These are phyloP conservation scores for Torulaspora pretoriensis DNA, from an alignment of 1,139 yeast genomes.

Conservation along the genomic window DNA sequence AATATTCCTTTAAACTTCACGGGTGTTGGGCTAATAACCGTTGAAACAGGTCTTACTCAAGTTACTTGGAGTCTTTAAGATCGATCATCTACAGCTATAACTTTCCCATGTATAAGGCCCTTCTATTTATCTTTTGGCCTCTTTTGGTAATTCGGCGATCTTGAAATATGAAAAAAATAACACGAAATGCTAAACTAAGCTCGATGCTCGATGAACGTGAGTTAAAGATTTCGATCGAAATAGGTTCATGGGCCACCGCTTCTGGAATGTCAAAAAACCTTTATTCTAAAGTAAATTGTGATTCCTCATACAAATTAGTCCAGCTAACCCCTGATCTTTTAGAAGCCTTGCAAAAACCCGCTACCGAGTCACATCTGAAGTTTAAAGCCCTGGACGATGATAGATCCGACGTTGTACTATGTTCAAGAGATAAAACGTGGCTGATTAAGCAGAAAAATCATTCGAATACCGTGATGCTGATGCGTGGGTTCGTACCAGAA, in stretches of 20 bases:
- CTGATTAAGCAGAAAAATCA: conserved; percentile 75
- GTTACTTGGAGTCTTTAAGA: background rate
- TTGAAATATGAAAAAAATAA: conserved; percentile 1
- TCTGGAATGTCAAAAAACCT: conserved; percentile 15
- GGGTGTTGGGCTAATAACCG: background rate
- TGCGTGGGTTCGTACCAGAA: conserved; percentile 33
- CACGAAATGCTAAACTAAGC: conserved; percentile 3
- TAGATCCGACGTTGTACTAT: conserved; percentile 52
- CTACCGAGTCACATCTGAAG: conserved; percentile 34
- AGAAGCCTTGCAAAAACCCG: conserved; percentile 40
- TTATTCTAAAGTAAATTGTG: conserved; percentile 30
- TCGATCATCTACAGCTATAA: background rate
- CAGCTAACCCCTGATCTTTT: conserved; percentile 58
- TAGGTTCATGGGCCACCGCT: background rate
- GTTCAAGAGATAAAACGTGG: conserved; percentile 58
- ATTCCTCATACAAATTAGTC: conserved; percentile 48
- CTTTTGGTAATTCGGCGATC: conserved; percentile 5
- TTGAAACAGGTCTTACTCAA: background rate
- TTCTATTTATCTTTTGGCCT: conserved; percentile 11
- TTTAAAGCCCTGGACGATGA: conserved; percentile 47
- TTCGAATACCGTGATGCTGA: conserved; percentile 69
- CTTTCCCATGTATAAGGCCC: conserved; percentile 7
- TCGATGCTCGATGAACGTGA: background rate
- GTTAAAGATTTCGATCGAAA: background rate
- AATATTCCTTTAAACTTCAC: background rate